Conservation (phyloP, 768 basidiomycete genomes). For the Suillus americanus region DNA sequence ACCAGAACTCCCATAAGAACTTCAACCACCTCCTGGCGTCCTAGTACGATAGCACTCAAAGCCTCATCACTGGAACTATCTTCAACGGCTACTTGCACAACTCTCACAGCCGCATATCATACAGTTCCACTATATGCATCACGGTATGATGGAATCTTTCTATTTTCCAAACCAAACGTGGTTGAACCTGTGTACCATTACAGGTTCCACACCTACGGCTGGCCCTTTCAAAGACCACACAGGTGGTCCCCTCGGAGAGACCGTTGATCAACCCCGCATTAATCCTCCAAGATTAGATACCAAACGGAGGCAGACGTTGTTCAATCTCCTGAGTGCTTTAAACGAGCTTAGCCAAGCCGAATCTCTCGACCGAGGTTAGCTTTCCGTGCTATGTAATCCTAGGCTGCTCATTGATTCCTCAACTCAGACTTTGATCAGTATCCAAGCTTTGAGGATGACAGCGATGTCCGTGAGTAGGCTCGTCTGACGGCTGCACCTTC, state of each 20-base stretch:
- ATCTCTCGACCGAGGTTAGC: conserved; percentile 20
- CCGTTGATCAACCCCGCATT: neutral
- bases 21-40: neutral
- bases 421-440: conserved; percentile 37
- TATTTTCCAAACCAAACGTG: neutral
- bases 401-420: neutral
- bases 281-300: conserved; percentile 11
- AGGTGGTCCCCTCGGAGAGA: neutral
- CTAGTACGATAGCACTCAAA: neutral
- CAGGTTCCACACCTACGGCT: neutral
- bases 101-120: neutral
- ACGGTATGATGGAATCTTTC: conserved; percentile 1
- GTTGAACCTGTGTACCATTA: neutral
- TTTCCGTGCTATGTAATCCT: neutral
- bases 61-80: neutral
- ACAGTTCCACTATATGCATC: conserved; percentile 1
- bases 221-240: conserved; percentile 4
- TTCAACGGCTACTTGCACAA: neutral
- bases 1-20: neutral
- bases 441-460: conserved; percentile 61
- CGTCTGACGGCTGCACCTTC: neutral
- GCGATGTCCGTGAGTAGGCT: conserved; percentile 59
- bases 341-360: conserved; percentile 39
- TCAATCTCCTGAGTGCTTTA: conserved; percentile 39
- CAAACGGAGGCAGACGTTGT: conserved; percentile 36